Conservation (phyloP, 2,329 filamentous ascomycete species). For the Talaromyces sp. region DNA sequence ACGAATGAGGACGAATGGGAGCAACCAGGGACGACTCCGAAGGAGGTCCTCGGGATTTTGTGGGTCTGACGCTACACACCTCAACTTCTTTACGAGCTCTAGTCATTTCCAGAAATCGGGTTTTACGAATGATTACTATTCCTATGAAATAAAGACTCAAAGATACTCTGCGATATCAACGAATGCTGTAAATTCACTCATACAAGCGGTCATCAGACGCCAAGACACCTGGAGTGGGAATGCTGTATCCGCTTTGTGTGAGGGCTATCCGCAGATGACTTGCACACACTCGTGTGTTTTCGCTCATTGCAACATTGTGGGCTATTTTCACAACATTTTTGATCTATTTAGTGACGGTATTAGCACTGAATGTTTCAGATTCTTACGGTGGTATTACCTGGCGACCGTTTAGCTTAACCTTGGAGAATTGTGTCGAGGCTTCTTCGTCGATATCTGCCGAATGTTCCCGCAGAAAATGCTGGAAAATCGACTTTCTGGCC, state of each 20-base stretch:
- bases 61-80: too few species aligned
- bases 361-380: not conserved
- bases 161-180: not conserved
- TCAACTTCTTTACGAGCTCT: too few species aligned
- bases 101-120: too few species aligned
- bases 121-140: too few species aligned
- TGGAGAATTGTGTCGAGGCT: not conserved
- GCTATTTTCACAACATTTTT: slow-evolving; percentile 17
- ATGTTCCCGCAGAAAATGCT: slow-evolving; percentile 9
- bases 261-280: slow-evolving; percentile 9
- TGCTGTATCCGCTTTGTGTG: slow-evolving; percentile 5
- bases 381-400: not conserved
- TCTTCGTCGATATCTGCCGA: slow-evolving; percentile 4
- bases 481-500: not conserved
- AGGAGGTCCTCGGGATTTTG: accelerated
- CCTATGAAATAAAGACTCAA: too few species aligned
- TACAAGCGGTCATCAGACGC: too few species aligned
- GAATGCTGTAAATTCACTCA: not conserved
- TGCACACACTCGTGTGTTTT: not conserved
- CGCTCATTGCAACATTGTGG: slow-evolving; percentile 6
- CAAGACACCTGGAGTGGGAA: slow-evolving; percentile 1
- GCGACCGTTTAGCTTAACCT: not conserved
- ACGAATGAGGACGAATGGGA: too few species aligned
- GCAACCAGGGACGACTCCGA: too few species aligned
- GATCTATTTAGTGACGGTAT: slow-evolving; percentile 6